These are phyloP conservation scores for Carnegiea gigantea DNA, from an alignment of 179 eudicot species.

Conservation along the genomic window DNA sequence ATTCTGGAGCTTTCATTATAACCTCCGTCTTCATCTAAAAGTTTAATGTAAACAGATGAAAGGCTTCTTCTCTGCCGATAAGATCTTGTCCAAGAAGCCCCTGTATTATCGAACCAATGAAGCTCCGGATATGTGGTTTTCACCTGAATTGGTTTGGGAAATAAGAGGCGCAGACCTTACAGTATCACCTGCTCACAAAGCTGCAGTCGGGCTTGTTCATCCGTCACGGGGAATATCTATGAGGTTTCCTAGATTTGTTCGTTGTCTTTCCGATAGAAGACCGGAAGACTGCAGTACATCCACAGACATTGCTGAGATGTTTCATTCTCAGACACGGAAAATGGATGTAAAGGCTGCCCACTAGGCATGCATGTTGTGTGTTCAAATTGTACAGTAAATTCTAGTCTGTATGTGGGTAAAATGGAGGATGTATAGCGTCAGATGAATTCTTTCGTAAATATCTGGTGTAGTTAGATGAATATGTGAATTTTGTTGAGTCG, in stretches of 20 bases:
- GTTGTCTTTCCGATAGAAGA: conserved; percentile 55
- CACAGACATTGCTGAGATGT: conserved; percentile 80
- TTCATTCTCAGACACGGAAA: conserved; percentile 82
- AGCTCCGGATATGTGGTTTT: conserved; percentile 83
- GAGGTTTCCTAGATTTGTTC: conserved; percentile 84
- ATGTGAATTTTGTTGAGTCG: neutral
- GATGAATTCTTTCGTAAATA: neutral
- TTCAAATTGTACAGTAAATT: neutral
- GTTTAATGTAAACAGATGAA: conserved; percentile 61
- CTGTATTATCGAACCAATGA: conserved; percentile 77
- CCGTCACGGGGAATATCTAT: conserved; percentile 87
- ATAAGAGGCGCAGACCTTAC: conserved; percentile 93
- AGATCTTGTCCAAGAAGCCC: conserved; percentile 66
- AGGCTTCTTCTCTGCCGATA: conserved; percentile 75
- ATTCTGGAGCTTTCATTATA: neutral
- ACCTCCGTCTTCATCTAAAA: neutral
- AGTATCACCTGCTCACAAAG: conserved; percentile 91
- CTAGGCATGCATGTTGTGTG: neutral
- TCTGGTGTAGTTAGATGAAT: neutral
- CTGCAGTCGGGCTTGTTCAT: conserved; percentile 83
- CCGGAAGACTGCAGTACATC: conserved; percentile 86
- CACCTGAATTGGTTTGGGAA: conserved; percentile 86
- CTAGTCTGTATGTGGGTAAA: neutral
- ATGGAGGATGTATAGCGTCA: neutral
- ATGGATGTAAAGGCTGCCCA: conserved; percentile 52